Evolutionary conservation across 1,139 yeast species (phyloP).

Genomic region (Geotrichum fermentans): DNA sequence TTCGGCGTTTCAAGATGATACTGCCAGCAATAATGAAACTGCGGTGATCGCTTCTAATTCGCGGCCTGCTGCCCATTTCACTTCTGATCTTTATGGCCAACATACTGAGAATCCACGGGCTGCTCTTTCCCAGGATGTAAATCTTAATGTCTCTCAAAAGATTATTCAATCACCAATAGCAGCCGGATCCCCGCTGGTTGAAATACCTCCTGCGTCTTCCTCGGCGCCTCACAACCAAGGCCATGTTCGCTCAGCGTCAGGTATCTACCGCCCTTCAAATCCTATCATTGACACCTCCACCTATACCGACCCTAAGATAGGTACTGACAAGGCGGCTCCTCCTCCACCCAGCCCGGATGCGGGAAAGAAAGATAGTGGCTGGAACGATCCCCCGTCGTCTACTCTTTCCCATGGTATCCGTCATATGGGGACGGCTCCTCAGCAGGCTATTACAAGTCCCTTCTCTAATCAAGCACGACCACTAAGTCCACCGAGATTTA

Average conservation of each 20-base stretch:
- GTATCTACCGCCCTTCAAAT: slow-evolving; percentile 21
- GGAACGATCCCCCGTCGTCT: slow-evolving; percentile 85
- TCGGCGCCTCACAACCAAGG: slow-evolving; percentile 12
- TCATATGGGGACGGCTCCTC: slow-evolving; percentile 26
- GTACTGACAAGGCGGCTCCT: slow-evolving; percentile 19
- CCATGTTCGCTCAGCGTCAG: slow-evolving; percentile 17
- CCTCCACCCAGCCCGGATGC: slow-evolving; percentile 36
- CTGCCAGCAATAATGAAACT: slow-evolving; percentile 18
- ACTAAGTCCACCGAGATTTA: slow-evolving; percentile 23
- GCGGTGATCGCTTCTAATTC: no score
- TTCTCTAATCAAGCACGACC: slow-evolving; percentile 34
- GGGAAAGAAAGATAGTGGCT: slow-evolving; percentile 71
- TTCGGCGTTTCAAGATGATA: slow-evolving; percentile 14
- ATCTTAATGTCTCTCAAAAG: no score
- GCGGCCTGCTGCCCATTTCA: slow-evolving; percentile 14
- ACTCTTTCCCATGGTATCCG: slow-evolving; percentile 28
- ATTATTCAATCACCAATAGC: no score
- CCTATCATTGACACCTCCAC: slow-evolving; percentile 18
- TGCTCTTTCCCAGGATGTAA: no score
- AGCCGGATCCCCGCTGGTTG: slow-evolving; percentile 17
- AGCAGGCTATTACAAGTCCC: slow-evolving; percentile 26
- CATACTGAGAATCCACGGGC: slow-evolving; percentile 19
- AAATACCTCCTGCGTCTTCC: slow-evolving; percentile 12
- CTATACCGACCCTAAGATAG: slow-evolving; percentile 10
- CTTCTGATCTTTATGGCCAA: slow-evolving; percentile 22